These are phyloP conservation scores for Sporodiniella umbellata DNA, from an alignment of 371 early-diverging fungal species.

Conservation along the genomic window DNA sequence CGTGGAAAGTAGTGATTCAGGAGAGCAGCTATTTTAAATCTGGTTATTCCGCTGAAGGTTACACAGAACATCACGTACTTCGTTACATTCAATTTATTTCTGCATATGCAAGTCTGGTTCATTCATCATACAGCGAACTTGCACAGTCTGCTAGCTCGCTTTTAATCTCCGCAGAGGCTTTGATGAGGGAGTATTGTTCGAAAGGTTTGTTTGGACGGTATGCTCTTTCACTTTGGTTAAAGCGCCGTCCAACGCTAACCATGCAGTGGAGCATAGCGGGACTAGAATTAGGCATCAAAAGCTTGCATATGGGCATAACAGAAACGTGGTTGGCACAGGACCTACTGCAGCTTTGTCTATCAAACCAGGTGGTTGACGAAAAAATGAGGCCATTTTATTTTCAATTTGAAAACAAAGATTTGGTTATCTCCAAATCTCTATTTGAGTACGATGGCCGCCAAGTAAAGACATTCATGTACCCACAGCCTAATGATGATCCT, in stretches of 20 bases:
- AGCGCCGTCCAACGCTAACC: constrained; percentile 3
- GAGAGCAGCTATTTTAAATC: constrained; percentile 7
- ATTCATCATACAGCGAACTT: constrained; percentile 2
- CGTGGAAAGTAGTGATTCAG: constrained; percentile 20
- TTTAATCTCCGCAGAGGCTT: background rate
- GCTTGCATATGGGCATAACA: constrained; percentile 17
- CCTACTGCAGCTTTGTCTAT: constrained; percentile 31
- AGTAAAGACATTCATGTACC: constrained; percentile 27
- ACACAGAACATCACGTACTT: constrained; percentile 13
- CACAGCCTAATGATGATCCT: background rate
- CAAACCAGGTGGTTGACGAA: constrained; percentile 3
- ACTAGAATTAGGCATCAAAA: constrained; percentile 13
- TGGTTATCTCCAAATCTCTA: constrained; percentile 26
- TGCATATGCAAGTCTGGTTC: constrained; percentile 12
- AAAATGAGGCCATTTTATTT: constrained; percentile 27
- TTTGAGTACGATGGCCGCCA: constrained; percentile 31
- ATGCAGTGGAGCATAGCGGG: constrained; percentile 1
- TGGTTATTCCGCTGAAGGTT: constrained; percentile 15
- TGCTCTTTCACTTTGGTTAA: constrained; percentile 31
- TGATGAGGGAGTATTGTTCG: constrained; percentile 9
- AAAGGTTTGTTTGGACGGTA: constrained; percentile 24
- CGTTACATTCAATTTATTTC: constrained; percentile 23
- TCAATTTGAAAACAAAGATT: constrained; percentile 6
- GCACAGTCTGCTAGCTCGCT: background rate
- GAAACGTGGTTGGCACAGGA: constrained; percentile 38